These are phyloP conservation scores for Solanum rostratum DNA, from an alignment of 257 asterid genomes.

Conservation along the genomic window DNA sequence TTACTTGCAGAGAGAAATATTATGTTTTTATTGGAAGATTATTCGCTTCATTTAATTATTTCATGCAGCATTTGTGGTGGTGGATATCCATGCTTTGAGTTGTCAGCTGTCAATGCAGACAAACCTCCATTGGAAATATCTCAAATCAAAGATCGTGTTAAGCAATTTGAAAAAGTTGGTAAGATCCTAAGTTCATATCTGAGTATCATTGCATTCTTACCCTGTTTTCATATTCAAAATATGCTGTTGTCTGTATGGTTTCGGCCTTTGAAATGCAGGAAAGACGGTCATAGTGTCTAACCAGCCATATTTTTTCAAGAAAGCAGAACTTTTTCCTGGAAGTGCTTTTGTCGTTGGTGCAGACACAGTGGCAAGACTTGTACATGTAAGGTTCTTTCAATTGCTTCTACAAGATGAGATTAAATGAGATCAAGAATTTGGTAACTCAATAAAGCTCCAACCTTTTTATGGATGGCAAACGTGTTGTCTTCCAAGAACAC, in stretches of 20 bases:
- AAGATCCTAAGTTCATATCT: conserved; percentile 16
- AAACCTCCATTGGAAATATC: conserved; percentile 75
- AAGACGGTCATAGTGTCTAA: conserved; percentile 79
- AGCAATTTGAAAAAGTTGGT: conserved; percentile 82
- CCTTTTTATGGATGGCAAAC: background rate
- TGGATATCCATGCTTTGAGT: conserved; percentile 93
- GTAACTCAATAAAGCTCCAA: background rate
- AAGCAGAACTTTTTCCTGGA: conserved; percentile 91
- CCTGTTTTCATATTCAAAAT: background rate
- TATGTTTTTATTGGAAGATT: background rate
- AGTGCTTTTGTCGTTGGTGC: conserved; percentile 88
- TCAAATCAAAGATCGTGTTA: conserved; percentile 68
- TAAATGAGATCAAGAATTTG: background rate
- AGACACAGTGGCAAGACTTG: conserved; percentile 82
- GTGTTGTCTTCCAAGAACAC: background rate
- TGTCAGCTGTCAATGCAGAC: conserved; percentile 92
- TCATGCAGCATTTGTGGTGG: conserved; percentile 75
- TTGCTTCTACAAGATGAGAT: background rate
- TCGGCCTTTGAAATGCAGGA: conserved; percentile 37
- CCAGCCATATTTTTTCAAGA: conserved; percentile 93
- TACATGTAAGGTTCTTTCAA: conserved; percentile 46
- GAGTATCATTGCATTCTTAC: background rate
- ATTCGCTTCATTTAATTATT: background rate
- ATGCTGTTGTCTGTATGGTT: background rate
- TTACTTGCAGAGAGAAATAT: background rate